Base-by-base conservation (phyloP, 2,329 filamentous ascomycete species). In the Ophiostoma australiae region DNA sequence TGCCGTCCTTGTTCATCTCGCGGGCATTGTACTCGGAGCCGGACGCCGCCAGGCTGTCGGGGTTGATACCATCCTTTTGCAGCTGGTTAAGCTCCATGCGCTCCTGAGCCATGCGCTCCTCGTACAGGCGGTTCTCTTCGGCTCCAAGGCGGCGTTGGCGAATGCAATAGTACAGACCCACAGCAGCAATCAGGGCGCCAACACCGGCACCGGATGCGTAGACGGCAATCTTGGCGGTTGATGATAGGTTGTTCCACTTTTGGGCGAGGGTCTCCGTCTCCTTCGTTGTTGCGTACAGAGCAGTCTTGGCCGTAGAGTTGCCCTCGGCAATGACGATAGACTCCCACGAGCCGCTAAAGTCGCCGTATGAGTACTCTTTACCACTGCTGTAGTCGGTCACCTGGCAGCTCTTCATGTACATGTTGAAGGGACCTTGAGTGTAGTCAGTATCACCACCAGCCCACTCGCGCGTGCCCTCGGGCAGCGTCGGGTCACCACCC, bases 391-490 rank as follows among this genome's bases (percentile, higher is more conserved):
- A 74, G 74, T 83, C 81, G 68, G 85, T 76, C 11, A 81, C 76
- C 6, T 44, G 69, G 27, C 75, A 78, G 48, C 82, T 83, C 78
- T 88, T 82, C 68, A 91, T 83, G 73, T 84, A 86, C 88, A 90
- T 90, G 75, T 82, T 86, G 80, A 85, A 90, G 13, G 89, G 89
- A 1, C 79, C 85, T 35, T 84, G 73, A 65, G 78, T 76, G 77
- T 85, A 90, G 78, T 89, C 81, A 33, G 86, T 89, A 68, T 77
- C 70, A 69, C 86, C 86, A 70, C 86, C 86, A 72, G 86, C 86
- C 86, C 86, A 89, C 48, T 85, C 80, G 71, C 87, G 83, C 3
- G 84, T 86, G 20, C 80, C 77, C 69, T 84, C 63, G 61, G 85
- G 79, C 76, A 89, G 78, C 58, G 81, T 77, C 6, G 87, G 80